Base-by-base conservation (phyloP, 495 filamentous ascomycete genomes). In the Amphirosellinia nigrospora region DNA sequence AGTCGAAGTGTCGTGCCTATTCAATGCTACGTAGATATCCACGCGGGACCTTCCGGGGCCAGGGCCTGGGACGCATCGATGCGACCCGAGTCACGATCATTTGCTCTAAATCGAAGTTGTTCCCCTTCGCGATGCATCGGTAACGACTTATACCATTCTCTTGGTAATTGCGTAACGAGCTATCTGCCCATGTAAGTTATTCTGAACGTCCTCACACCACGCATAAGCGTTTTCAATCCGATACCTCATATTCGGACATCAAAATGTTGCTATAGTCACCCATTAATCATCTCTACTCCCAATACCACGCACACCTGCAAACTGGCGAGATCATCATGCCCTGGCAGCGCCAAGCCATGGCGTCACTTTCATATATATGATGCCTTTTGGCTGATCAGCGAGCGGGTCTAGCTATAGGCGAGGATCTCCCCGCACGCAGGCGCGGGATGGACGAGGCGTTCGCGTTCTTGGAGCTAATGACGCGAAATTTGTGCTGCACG, bases 361-460 rank as follows among this genome's bases (percentile, higher is more conserved):
- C 74, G 74, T 75, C 74, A 77, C 74, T 77, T 74, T 68, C 66
- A 70, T 73, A 70, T 77, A 39, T 71, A 77, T 77, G 74, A 71
- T 77, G 72, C 39, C 28, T 76, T 65, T 53, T 53, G 63, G 63
- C 63, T 53, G 34, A 65, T 72, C 45, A 28, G 53, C n/a, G 23
- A 72, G 50, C 36, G 53, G 68, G 70, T 64, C 70, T 68, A 68
- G 45, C 69, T 71, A 70, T 69, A 74, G 70, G 74, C 60, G 48
- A 56, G 7, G 43, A 19, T 41, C 48, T 34, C 66, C 74, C 72
- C 72, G 70, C 55, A 70, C 21, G 53, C 19, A 70, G 21, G 53
- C 19, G 52, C 26, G 41, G 62, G 28, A 52, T 43, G 62, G 28
- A 52, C 28, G 65, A 60, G 52, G 65, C 52, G 30, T 21, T 56